These are phyloP conservation scores for Ganoderma multipileum DNA, from an alignment of 1,284 basidiomycete species.

Conservation along the genomic window DNA sequence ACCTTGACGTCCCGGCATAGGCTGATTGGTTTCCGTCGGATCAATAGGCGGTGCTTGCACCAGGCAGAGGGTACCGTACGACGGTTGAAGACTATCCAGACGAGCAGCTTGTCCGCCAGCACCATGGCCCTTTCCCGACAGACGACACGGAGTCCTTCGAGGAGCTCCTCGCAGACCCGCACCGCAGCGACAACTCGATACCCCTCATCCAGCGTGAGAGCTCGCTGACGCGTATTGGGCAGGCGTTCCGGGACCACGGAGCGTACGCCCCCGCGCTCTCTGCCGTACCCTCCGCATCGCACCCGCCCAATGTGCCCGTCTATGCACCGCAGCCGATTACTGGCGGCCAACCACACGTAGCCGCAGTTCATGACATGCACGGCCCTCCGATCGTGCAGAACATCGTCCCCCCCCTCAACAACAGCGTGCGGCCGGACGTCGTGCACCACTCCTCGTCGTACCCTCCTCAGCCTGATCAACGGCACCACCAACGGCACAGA, in stretches of 20 bases:
- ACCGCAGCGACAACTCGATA: constrained; percentile 31
- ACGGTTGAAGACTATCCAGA: constrained; percentile 33
- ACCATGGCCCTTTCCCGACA: constrained; percentile 19
- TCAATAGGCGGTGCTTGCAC: constrained; percentile 17
- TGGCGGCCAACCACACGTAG: constrained; percentile 24
- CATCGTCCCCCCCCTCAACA: constrained; percentile 14
- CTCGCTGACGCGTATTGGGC: constrained; percentile 38
- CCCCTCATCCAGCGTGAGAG: constrained; percentile 42
- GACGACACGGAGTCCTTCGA: constrained; percentile 35
- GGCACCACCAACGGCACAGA: constrained; percentile 18
- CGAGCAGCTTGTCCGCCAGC: constrained; percentile 10
- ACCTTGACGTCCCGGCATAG: constrained; percentile 3
- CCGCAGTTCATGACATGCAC: constrained; percentile 30
- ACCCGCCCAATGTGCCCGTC: constrained; percentile 31
- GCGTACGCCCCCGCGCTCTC: constrained; percentile 34
- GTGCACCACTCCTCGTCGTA: constrained; percentile 31
- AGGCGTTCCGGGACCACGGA: constrained; percentile 39
- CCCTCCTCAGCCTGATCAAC: constrained; percentile 20
- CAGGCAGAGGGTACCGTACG: constrained; percentile 24
- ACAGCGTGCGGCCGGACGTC: constrained; percentile 32
- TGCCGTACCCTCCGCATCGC: constrained; percentile 33
- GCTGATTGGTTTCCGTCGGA: constrained; percentile 5
- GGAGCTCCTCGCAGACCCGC: constrained; percentile 27
- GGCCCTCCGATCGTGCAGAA: constrained; percentile 28
- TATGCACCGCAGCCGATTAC: constrained; percentile 26